phyloP scores from a whole-genome alignment of 768 basidiomycete genomes.

The Lanmaoa rubissima region DNA sequence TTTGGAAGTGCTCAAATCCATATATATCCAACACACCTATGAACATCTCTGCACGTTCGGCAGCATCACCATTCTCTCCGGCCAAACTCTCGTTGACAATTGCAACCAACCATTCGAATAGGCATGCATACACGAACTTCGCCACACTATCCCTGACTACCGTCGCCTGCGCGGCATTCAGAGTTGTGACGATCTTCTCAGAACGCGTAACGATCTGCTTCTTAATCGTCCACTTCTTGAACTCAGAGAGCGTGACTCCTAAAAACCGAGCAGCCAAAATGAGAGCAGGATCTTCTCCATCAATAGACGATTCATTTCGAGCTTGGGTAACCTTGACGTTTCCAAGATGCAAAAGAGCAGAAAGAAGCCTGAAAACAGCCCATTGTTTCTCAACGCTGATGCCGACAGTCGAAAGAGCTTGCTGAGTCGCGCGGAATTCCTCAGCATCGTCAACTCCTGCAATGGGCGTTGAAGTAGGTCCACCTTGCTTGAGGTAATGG shows the following conservation, averaged over 20 bases:
- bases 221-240: slow-evolving; percentile 99
- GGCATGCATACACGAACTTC: slow-evolving; percentile 97
- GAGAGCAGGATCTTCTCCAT: slow-evolving; percentile 80
- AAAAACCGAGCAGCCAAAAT: slow-evolving; percentile 84
- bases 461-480: slow-evolving; percentile 82
- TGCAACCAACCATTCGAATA: slow-evolving; percentile 98
- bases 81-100: slow-evolving; percentile 96
- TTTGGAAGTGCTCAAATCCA: slow-evolving; percentile 96
- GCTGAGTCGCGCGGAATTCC: slow-evolving; percentile 92
- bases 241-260: slow-evolving; percentile 85
- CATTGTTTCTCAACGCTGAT: slow-evolving; percentile 98
- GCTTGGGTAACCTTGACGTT: slow-evolving; percentile 88
- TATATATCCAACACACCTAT: slow-evolving; percentile 99
- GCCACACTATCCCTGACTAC: slow-evolving; percentile 96
- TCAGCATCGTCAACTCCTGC: slow-evolving; percentile 93
- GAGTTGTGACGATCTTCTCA: slow-evolving; percentile 90
- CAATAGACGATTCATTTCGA: slow-evolving; percentile 79
- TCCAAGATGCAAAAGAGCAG: slow-evolving; percentile 94
- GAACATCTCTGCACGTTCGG: slow-evolving; percentile 92
- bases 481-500: slow-evolving; percentile 91
- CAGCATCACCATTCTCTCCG: slow-evolving; percentile 92
- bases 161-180: slow-evolving; percentile 85
- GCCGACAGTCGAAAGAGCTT: slow-evolving; percentile 93
- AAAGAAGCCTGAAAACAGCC: slow-evolving; percentile 93
- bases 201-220: slow-evolving; percentile 93